Percentiles rank a stretch among this genome's conserved stretches.
These are phyloP conservation scores for Balansia obtecta DNA, from an alignment of 2,329 filamentous ascomycete genomes.

Conservation along the genomic window DNA sequence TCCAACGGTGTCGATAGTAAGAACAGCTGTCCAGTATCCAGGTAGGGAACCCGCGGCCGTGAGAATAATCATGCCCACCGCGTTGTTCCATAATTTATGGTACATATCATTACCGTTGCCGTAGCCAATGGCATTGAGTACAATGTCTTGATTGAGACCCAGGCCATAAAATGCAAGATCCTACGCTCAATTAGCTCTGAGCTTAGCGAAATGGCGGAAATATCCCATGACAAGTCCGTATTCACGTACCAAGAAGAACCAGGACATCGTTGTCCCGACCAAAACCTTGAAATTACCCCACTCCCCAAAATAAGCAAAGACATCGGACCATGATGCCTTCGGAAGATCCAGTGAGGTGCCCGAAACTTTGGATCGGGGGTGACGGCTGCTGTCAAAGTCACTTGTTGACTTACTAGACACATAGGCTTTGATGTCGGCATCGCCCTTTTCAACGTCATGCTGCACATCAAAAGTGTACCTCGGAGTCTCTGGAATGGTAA, in stretches of 20 bases:
- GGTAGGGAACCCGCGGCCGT: conserved; percentile 67
- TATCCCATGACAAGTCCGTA: not conserved
- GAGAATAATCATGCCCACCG: conserved; percentile 65
- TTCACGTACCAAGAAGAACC: conserved; percentile 56
- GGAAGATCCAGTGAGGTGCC: conserved; percentile 47
- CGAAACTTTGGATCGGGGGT: conserved; percentile 38
- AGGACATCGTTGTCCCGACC: conserved; percentile 64
- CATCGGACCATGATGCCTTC: conserved; percentile 57
- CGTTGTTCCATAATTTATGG: conserved; percentile 55
- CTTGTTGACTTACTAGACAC: conserved; percentile 35
- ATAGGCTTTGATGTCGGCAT: conserved; percentile 56
- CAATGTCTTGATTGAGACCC: conserved; percentile 61
- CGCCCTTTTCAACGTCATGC: conserved; percentile 62
- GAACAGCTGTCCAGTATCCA: conserved; percentile 67
- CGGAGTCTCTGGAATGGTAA: conserved; percentile 77
- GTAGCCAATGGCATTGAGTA: conserved; percentile 63
- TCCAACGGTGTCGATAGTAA: conserved; percentile 61
- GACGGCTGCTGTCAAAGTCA: conserved; percentile 34
- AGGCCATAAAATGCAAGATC: conserved; percentile 60
- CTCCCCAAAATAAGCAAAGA: conserved; percentile 52
- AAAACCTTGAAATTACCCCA: conserved; percentile 61
- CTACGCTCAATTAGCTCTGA: conserved; percentile 19
- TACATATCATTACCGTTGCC: conserved; percentile 51
- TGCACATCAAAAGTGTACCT: conserved; percentile 73
- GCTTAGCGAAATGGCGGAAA: not conserved